Percentiles rank a stretch among this genome's conserved stretches.
Evolutionary conservation across 805 yeast genomes (phyloP).

Genomic region (Saccharomyces mikatae): DNA sequence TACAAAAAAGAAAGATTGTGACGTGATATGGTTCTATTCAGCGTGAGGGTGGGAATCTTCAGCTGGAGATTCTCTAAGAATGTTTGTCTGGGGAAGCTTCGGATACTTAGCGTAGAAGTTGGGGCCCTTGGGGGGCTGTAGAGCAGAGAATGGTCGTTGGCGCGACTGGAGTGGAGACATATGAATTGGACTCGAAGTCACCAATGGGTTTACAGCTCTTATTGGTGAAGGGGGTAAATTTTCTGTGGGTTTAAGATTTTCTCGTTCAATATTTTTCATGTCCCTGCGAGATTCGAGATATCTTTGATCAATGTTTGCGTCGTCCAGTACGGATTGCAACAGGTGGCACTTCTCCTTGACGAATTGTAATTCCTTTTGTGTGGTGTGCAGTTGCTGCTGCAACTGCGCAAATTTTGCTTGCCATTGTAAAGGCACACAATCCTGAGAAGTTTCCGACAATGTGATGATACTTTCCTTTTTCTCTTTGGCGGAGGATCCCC

Average conservation of each 20-base stretch:
- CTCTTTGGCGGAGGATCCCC: neutral
- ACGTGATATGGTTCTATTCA: neutral
- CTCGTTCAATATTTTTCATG: conserved; percentile 26
- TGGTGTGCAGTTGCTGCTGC: conserved; percentile 14
- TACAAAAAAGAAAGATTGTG: neutral
- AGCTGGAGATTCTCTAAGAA: conserved; percentile 2
- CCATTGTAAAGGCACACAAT: neutral
- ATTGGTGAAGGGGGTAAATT: conserved; percentile 28
- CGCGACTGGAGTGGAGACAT: conserved; percentile 3
- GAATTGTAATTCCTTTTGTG: conserved; percentile 22
- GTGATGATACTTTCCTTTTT: neutral
- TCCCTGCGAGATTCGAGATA: conserved; percentile 28
- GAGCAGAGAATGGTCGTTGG: neutral
- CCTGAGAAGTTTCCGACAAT: neutral
- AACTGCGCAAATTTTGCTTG: neutral
- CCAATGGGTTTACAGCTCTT: conserved; percentile 22
- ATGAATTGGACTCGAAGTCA: conserved; percentile 30
- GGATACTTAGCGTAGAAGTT: neutral
- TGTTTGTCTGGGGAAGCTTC: neutral
- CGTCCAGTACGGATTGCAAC: conserved; percentile 26
- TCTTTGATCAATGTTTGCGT: conserved; percentile 27
- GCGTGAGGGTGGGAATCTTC: neutral
- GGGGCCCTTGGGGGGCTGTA: neutral
- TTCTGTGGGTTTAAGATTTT: conserved; percentile 24
- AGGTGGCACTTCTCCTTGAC: conserved; percentile 26